Evolutionary conservation across 345 rosid species (phyloP).

Genomic region (Citrus australasica): DNA sequence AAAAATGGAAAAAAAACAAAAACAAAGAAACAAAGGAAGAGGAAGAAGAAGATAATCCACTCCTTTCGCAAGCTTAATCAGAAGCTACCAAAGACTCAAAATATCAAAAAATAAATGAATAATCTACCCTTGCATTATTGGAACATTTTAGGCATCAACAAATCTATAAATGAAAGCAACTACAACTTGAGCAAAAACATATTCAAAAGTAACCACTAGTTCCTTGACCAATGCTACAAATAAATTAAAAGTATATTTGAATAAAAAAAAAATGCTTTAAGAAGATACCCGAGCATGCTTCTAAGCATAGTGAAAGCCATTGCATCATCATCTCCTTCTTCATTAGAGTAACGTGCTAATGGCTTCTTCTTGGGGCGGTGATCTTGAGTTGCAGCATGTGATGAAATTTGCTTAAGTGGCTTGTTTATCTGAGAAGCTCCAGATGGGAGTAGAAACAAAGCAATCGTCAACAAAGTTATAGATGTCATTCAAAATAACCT

Average conservation of each 20-base stretch:
- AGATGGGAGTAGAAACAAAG: neutral
- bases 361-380: constrained; percentile 56
- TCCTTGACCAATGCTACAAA: neutral
- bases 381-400: constrained; percentile 31
- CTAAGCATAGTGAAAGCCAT: constrained; percentile 51
- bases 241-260: neutral
- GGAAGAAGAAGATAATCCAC: neutral
- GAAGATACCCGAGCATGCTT: constrained; percentile 47
- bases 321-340: constrained; percentile 36
- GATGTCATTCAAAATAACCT: neutral
- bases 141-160: neutral
- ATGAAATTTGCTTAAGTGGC: constrained; percentile 43
- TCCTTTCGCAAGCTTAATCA: neutral
- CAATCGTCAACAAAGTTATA: neutral
- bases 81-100: neutral
- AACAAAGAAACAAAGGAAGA: neutral
- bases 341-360: constrained; percentile 28
- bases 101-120: too few species aligned
- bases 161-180: neutral
- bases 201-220: neutral
- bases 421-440: constrained; percentile 37
- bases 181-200: neutral
- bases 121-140: neutral
- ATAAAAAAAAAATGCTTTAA: neutral
- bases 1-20: neutral